phyloP scores from a whole-genome alignment of 2,329 filamentous ascomycete species.

The Hypomyces rosellus region DNA sequence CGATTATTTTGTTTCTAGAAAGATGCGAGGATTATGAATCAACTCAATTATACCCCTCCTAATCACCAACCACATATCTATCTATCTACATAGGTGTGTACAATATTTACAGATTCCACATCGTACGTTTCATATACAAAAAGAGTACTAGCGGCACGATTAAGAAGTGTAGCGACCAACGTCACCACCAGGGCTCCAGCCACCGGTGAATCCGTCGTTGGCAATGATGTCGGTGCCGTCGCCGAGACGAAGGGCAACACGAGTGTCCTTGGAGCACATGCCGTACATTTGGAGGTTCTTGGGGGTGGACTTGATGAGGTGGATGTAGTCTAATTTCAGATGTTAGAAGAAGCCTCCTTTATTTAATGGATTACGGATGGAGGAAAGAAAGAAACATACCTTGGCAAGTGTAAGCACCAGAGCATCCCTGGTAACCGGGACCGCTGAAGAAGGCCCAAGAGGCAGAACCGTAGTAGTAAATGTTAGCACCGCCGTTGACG shows the following conservation, averaged over 20 bases:
- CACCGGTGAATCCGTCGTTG: slow-evolving; percentile 27
- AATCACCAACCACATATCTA: no score
- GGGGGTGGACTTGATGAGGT: slow-evolving; percentile 33
- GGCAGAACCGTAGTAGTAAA: slow-evolving; percentile 36
- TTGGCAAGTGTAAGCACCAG: slow-evolving; percentile 26
- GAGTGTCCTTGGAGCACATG: slow-evolving; percentile 35
- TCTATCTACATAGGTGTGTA: no score
- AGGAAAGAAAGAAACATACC: slow-evolving; percentile 15
- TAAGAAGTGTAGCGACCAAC: slow-evolving; percentile 30
- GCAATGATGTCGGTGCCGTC: slow-evolving; percentile 29
- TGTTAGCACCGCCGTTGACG: slow-evolving; percentile 34
- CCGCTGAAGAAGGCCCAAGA: slow-evolving; percentile 39
- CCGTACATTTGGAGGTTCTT: slow-evolving; percentile 35
- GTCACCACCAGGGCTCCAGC: slow-evolving; percentile 28
- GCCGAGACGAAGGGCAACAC: slow-evolving; percentile 27
- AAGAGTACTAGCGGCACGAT: background rate
- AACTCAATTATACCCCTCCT: no score
- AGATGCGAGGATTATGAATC: no score
- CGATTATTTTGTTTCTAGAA: no score
- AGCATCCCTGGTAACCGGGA: slow-evolving; percentile 30
- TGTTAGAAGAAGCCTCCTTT: background rate
- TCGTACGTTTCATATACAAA: no score
- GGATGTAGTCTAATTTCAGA: slow-evolving; percentile 24
- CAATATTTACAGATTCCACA: no score
- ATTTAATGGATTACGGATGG: background rate